Base-by-base conservation (phyloP, 805 yeast genomes). In the Starmerella ratchasimensis region DNA sequence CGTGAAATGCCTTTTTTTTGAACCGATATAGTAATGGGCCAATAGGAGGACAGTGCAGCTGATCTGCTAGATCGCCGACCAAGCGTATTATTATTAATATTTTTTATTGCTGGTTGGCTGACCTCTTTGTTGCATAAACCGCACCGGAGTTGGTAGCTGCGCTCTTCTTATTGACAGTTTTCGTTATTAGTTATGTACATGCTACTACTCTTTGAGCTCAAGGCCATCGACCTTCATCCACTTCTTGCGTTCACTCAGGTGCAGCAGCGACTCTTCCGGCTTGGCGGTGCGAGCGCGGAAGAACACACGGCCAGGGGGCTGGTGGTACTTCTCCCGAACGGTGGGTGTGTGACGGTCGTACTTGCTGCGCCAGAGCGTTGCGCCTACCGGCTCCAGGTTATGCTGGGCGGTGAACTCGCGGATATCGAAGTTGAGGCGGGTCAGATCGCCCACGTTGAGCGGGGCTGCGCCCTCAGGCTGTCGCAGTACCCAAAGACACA, bases 401-500 rank as follows among this genome's bases (percentile, higher is more conserved):
- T 80, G 55, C 3, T 58, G 45, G 3, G 59, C 64, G 13, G 66
- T 80, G 57, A 83, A 86, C 5, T 53, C 50, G 55, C 97, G 72
- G 44, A 88, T 75, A 51, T 82, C 72, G 54, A 88, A 88, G 38
- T 62, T 55, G 10, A 68, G 69, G 46, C 75, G 59, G 25, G 20
- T 53, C 46, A 16, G 45, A 46, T 18, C 23, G 15, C 4, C 15
- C 32, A 5, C 14, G 34, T 21, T 22, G n/a, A n/a, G n/a, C 18
- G 54, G 48, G 19, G 31, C 24, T 10, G 56, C 28, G 21, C 46
- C 48, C 3, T 46, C 53, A 3, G 56, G 42, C 59, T 90, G 97
- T 60, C 84, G 75, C 58, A 83, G 79, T 3, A 84, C 93, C 95
- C 96, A 86, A 30, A 82, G 71, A 36, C 80, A 74, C 38, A 80